A percentile compares a stretch with the other conserved stretches of the same genome.
These are phyloP conservation scores for Neurospora sp. DNA, from an alignment of 495 filamentous ascomycete genomes.

Conservation along the genomic window DNA sequence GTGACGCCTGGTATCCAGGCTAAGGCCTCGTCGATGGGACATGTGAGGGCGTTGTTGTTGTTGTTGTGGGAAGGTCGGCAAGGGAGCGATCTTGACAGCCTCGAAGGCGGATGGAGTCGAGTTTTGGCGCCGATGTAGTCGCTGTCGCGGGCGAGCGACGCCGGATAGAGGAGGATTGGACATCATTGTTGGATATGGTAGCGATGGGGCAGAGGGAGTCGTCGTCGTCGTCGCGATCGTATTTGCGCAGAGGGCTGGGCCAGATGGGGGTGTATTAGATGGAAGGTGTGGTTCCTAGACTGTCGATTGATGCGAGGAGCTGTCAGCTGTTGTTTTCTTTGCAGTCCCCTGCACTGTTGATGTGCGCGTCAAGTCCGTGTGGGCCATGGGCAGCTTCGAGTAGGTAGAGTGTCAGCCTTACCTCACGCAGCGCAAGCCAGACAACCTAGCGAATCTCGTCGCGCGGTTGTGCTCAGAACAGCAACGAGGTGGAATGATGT, in stretches of 20 bases:
- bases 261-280: neutral
- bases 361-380: neutral
- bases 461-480: constrained; percentile 32
- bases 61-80: constrained; percentile 46
- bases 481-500: constrained; percentile 6
- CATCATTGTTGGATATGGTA: constrained; percentile 57
- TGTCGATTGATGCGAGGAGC: constrained; percentile 18
- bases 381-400: neutral
- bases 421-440: constrained; percentile 70
- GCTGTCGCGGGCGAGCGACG: constrained; percentile 57
- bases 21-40: constrained; percentile 68
- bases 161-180: constrained; percentile 49
- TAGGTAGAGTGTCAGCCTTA: constrained; percentile 16
- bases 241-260: constrained; percentile 26
- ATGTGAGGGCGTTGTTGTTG: constrained; percentile 31
- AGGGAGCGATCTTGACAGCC: constrained; percentile 50
- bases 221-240: constrained; percentile 26
- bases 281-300: constrained; percentile 44
- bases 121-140: constrained; percentile 77
- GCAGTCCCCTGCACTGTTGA: constrained; percentile 4
- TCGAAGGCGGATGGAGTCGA: constrained; percentile 74
- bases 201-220: constrained; percentile 53
- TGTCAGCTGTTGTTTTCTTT: constrained; percentile 8
- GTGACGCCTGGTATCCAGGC: constrained; percentile 59
- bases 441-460: constrained; percentile 47